Evolutionary conservation across 257 asterid species (phyloP), one percentile per base, ranked within the genome.

Genomic region (Ligustrum vulgare): DNA sequence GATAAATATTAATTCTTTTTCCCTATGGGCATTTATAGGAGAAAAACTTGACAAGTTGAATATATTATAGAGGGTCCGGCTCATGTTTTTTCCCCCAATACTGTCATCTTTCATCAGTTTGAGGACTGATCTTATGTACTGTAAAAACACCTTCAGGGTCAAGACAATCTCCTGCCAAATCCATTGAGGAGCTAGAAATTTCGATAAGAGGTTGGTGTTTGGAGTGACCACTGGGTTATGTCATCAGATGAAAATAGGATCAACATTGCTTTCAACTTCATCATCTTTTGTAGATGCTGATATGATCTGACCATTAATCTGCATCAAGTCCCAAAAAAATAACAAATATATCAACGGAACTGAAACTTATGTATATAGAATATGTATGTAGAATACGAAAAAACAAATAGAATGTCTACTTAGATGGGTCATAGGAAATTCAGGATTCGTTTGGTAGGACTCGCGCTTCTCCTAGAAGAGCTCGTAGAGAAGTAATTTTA

Each of bases 271-370:
- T 73, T 76, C 80, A 35, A 72, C 67, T 49, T 82, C 85, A 65
- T 77, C 85, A 64, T 75, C 75, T 31, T 75, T 67, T 41, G 72
- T 32, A 47, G 60, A 78, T 33, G 80, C 72, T 3, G 79, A 63
- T 56, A 41, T 69, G 8, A 58, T 77, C 86, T 82, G 88, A 31
- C 86, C 86, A 76, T 67, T 36, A 72, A 76, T 87, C 96, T 91
- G 91, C 90, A 79, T 65, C 22, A 54, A 74, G 67, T 70, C 65
- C 78, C 22, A 31, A 39, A 39, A 39, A 68, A 70, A 60, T n/a
- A 60, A 23, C 34, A 60, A 60, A 8, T 60, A 69, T 23, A 6
- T 23, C 60, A 69, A 22, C 72, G 10, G 22, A 20, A 20, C 12
- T 28, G 31, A 28, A 28, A 28, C 31, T 28, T 28, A 28, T 28